Conservation (phyloP, 257 asterid species). For the Parsonsia alboflavescens region DNA sequence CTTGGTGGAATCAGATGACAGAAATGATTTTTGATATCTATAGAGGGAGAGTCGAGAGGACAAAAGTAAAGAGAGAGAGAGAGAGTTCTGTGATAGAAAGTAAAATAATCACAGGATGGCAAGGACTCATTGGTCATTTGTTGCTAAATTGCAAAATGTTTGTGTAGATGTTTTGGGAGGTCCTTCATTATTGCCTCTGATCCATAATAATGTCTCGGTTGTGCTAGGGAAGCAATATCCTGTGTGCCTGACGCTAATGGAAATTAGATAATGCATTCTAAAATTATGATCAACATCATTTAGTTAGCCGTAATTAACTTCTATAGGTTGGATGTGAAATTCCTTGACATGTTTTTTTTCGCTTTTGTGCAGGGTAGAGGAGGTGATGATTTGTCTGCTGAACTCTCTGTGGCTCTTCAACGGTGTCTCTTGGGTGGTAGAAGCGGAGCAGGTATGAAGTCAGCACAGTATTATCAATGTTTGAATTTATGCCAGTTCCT, state of each 20-base stretch:
- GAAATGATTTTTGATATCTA: too few species aligned
- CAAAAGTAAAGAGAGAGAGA: not conserved
- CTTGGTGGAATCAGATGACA: too few species aligned
- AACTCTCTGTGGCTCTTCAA: constrained; percentile 76
- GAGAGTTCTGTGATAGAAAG: not conserved
- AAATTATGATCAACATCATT: not conserved
- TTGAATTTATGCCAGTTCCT: not conserved
- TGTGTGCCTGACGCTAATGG: not conserved
- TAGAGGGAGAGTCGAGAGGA: too few species aligned
- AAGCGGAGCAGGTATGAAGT: constrained; percentile 78
- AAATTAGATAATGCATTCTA: not conserved
- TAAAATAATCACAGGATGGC: not conserved
- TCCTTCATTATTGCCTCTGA: not conserved
- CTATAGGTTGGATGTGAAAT: not conserved
- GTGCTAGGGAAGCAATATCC: not conserved
- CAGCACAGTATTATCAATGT: not conserved
- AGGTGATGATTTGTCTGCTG: constrained; percentile 75
- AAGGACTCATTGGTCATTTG: too few species aligned
- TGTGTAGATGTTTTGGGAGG: not conserved
- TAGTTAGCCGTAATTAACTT: not conserved
- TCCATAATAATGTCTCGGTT: not conserved
- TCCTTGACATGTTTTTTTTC: constrained; percentile 7
- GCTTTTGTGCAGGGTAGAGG: constrained; percentile 67
- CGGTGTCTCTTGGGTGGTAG: constrained; percentile 82
- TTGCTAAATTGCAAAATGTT: not conserved